phyloP scores from a whole-genome alignment of 2,329 filamentous ascomycete genomes.

The Apiospora pterosperma region DNA sequence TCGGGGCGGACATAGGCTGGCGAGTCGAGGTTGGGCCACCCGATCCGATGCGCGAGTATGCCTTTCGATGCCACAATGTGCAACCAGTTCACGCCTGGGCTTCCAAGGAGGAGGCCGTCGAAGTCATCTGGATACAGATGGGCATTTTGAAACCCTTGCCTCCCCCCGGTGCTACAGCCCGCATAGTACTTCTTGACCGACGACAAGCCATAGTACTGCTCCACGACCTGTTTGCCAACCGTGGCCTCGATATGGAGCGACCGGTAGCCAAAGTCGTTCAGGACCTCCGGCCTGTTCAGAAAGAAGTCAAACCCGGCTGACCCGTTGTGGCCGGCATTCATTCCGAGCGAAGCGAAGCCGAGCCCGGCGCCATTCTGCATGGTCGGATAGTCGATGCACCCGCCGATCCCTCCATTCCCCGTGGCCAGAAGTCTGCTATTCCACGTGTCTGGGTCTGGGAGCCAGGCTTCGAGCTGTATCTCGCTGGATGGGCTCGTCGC shows the following conservation, averaged over 20 bases:
- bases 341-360: slow-evolving; percentile 36
- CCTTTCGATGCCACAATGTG: slow-evolving; percentile 35
- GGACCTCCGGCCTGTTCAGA: slow-evolving; percentile 22
- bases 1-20: slow-evolving; percentile 32
- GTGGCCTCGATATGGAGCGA: slow-evolving; percentile 39
- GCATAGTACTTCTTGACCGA: slow-evolving; percentile 43
- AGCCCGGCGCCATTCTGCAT: slow-evolving; percentile 32
- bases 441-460: slow-evolving; percentile 20
- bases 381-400: slow-evolving; percentile 38
- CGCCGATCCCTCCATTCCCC: slow-evolving; percentile 37
- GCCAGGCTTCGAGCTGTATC: slow-evolving; percentile 16
- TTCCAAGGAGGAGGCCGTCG: slow-evolving; percentile 46
- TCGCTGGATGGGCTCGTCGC: slow-evolving; percentile 11
- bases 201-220: slow-evolving; percentile 36
- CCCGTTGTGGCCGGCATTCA: slow-evolving; percentile 39
- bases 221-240: slow-evolving; percentile 39
- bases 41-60: slow-evolving; percentile 33
- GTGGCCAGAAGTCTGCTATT: slow-evolving; percentile 35
- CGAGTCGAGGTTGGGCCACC: slow-evolving; percentile 38
- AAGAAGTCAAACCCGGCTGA: slow-evolving; percentile 20
- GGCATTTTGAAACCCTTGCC: slow-evolving; percentile 47
- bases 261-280: slow-evolving; percentile 25
- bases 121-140: slow-evolving; percentile 50
- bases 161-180: slow-evolving; percentile 52
- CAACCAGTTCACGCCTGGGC: slow-evolving; percentile 27